These are phyloP conservation scores for Millerozyma acaciae DNA, from an alignment of 805 yeast species.

Conservation along the genomic window DNA sequence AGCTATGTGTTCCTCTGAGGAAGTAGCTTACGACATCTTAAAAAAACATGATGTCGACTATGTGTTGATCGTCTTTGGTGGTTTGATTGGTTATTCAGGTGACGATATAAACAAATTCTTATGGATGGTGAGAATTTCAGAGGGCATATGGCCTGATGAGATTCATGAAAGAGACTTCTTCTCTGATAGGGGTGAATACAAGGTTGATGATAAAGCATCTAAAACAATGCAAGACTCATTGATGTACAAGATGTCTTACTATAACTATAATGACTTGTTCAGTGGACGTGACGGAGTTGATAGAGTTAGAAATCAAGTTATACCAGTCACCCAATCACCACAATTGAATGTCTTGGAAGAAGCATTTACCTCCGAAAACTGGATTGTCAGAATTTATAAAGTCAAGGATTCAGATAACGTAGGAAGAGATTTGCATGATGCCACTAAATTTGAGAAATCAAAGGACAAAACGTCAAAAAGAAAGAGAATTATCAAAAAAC, in stretches of 20 bases:
- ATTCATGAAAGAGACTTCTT: slow-evolving; percentile 80
- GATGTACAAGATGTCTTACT: slow-evolving; percentile 92
- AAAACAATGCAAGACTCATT: slow-evolving; percentile 82
- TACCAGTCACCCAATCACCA: slow-evolving; percentile 46
- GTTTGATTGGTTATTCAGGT: slow-evolving; percentile 87
- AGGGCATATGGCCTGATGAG: slow-evolving; percentile 99
- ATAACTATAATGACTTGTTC: slow-evolving; percentile 74
- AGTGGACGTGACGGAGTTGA: slow-evolving; percentile 64
- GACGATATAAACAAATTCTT: slow-evolving; percentile 94
- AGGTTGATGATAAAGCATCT: slow-evolving; percentile 78
- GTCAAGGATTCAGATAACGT: slow-evolving; percentile 83
- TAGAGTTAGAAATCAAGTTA: slow-evolving; percentile 82
- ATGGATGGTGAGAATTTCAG: slow-evolving; percentile 99
- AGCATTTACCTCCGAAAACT: slow-evolving; percentile 91
- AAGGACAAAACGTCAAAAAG: slow-evolving; percentile 35
- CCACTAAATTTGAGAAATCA: slow-evolving; percentile 49
- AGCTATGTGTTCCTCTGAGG: slow-evolving; percentile 91
- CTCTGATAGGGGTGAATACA: slow-evolving; percentile 82
- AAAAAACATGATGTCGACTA: slow-evolving; percentile 93
- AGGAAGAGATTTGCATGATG: slow-evolving; percentile 72
- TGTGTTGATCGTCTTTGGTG: slow-evolving; percentile 90
- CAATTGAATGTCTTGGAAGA: slow-evolving; percentile 80
- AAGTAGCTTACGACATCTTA: slow-evolving; percentile 81
- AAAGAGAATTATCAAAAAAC: slow-evolving; percentile 46
- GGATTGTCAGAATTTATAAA: slow-evolving; percentile 93